Evolutionary conservation across 768 basidiomycete genomes (phyloP), one percentile per base, ranked within the genome.

Genomic region (Tricholoma hemisulphureum): DNA sequence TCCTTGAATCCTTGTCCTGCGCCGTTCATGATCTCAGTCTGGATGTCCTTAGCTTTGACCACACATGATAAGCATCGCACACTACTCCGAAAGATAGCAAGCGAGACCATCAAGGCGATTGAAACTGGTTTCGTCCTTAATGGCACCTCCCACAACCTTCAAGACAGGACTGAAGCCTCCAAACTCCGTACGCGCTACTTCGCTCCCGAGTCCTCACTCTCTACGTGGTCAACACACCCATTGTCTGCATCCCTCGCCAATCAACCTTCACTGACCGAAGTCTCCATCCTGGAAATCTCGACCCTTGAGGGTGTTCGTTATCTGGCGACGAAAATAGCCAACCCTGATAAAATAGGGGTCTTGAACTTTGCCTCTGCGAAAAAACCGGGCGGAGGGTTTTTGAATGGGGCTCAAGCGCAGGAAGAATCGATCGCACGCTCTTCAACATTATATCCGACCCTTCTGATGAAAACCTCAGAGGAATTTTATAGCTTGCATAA

Each of bases 341-440:
- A 63, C 41, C 48, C 65, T 24, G 53, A 62, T 11, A 72, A 77
- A 55, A 74, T 89, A 10, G 88, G 88, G 18, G 71, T 91, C 14
- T 81, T 92, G 26, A 91, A 86, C 67, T 91, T 91, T 64, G 89
- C 89, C 2, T 88, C 86, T 1, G 89, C 90, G 3, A 87, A 81
- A 51, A 83, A 83, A 34, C 86, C 88, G 1, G 89, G 90, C 1
- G 89, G 91, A 3, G 91, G 91, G 6, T 91, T 93, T 70, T 77
- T 82, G 57, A 77, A 70, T 55, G 91, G 90, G 14, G 83, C 88
- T 0, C 83, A 85, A 58, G 90, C 91, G 1, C 90, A 93, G 64
- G 91, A 93, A 68, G 90, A 93, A 69, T 86, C 85, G 34, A 81
- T 93, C 63, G 89, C 90, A 10, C 84, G 90, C 39, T 83, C 88